Conservation (phyloP, 768 basidiomycete genomes). For the Mrakia blollopis region DNA sequence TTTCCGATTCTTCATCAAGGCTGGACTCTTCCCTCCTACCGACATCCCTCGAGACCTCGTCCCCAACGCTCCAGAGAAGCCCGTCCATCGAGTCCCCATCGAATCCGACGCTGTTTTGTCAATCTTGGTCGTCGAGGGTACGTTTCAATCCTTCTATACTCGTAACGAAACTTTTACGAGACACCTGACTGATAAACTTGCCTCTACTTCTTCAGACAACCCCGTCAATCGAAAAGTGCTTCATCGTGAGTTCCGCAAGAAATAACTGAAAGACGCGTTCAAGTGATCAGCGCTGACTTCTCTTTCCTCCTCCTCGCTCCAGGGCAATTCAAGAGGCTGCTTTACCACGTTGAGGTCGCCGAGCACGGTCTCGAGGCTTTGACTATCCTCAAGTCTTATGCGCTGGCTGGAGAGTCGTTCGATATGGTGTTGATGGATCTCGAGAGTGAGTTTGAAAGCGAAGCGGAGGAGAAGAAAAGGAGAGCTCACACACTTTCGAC, state of each 20-base stretch:
- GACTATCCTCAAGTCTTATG: background rate
- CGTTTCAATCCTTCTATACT: background rate
- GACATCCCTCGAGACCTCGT: background rate
- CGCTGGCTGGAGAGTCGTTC: background rate
- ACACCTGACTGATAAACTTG: no score
- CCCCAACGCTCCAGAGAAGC: background rate
- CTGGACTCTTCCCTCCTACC: conserved; percentile 2
- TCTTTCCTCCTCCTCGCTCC: no score
- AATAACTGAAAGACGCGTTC: no score
- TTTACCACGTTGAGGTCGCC: conserved; percentile 3
- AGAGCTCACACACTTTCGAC: no score
- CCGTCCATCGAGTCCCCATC: conserved; percentile 6
- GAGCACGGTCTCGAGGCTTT: background rate
- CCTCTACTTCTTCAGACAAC: background rate
- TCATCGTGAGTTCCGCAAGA: no score
- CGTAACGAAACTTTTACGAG: background rate
- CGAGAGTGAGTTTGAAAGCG: background rate
- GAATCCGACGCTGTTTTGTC: conserved; percentile 1
- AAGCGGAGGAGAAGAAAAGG: no score
- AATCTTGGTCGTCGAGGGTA: conserved; percentile 11
- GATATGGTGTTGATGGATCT: background rate
- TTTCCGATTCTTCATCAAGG: conserved; percentile 20
- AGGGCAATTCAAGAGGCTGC: conserved; percentile 7
- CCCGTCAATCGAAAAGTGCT: conserved; percentile 12
- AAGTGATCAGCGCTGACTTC: no score